phyloP scores from a whole-genome alignment of 2,329 filamentous ascomycete genomes.

The Xylaria sp. region DNA sequence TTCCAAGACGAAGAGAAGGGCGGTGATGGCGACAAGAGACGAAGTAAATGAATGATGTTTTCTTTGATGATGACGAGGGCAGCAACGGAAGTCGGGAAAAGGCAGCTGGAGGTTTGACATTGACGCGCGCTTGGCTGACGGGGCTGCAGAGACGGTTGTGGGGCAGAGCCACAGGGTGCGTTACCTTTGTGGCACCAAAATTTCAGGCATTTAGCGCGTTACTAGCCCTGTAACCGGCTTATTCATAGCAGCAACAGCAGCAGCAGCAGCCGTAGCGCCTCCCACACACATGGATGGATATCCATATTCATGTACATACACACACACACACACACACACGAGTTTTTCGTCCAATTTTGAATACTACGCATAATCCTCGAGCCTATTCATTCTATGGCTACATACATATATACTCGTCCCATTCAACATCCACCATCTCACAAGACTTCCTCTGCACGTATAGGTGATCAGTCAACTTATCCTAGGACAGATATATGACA shows the following conservation, averaged over 20 bases:
- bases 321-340: no score
- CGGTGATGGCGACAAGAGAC: not conserved
- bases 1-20: constrained; percentile 1
- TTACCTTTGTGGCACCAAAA: not conserved
- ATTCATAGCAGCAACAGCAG: not conserved
- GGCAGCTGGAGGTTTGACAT: not conserved
- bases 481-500: no score
- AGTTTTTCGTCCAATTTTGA: no score
- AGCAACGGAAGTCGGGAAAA: constrained; percentile 6
- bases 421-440: no score
- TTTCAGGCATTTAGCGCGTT: not conserved
- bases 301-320: no score
- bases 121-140: not conserved
- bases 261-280: not conserved
- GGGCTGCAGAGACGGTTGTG: not conserved
- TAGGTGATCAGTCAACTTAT: no score
- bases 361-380: no score
- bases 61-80: constrained; percentile 17
- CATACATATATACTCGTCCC: no score
- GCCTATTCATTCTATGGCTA: no score
- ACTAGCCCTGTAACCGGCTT: no score
- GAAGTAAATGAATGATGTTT: constrained; percentile 10
- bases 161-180: not conserved
- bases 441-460: no score
- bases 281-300: not conserved